Conservation (phyloP, 108 stramenopile species). For the Mayamaea pseudoterrestris region DNA sequence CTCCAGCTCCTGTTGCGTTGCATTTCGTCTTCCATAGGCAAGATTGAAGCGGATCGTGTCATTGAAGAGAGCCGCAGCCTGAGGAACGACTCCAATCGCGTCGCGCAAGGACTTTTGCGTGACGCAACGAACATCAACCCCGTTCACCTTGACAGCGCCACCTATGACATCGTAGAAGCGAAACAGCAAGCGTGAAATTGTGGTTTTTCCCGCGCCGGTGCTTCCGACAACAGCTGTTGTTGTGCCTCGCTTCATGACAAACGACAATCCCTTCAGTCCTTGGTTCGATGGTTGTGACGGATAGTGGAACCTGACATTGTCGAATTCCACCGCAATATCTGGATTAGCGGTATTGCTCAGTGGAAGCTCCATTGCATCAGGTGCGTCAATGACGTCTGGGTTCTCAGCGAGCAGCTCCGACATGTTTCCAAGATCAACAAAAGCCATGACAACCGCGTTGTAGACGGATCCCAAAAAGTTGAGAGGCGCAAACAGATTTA, state of each 20-base stretch:
- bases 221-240: slow-evolving; percentile 93
- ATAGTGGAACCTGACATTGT: slow-evolving; percentile 89
- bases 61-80: slow-evolving; percentile 88
- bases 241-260: slow-evolving; percentile 87
- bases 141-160: slow-evolving; percentile 89
- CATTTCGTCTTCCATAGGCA: slow-evolving; percentile 60
- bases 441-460: slow-evolving; percentile 81
- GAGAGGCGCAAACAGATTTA: slow-evolving; percentile 86
- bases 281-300: slow-evolving; percentile 69
- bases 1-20: slow-evolving; percentile 57
- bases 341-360: slow-evolving; percentile 29
- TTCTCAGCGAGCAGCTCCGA: slow-evolving; percentile 80
- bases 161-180: slow-evolving; percentile 84
- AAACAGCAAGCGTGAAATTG: slow-evolving; percentile 80
- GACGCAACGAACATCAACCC: slow-evolving; percentile 73
- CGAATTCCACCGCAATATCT: slow-evolving; percentile 86
- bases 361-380: slow-evolving; percentile 58
- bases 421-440: slow-evolving; percentile 88
- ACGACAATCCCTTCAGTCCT: slow-evolving; percentile 80
- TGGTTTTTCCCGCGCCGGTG: slow-evolving; percentile 92
- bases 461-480: slow-evolving; percentile 91
- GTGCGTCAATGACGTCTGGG: slow-evolving; percentile 80
- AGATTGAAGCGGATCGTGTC: slow-evolving; percentile 88
- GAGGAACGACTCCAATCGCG: slow-evolving; percentile 91
- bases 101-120: slow-evolving; percentile 72